phyloP scores from a whole-genome alignment of 129 eudicot genomes.

The Escallonia herrerae region DNA sequence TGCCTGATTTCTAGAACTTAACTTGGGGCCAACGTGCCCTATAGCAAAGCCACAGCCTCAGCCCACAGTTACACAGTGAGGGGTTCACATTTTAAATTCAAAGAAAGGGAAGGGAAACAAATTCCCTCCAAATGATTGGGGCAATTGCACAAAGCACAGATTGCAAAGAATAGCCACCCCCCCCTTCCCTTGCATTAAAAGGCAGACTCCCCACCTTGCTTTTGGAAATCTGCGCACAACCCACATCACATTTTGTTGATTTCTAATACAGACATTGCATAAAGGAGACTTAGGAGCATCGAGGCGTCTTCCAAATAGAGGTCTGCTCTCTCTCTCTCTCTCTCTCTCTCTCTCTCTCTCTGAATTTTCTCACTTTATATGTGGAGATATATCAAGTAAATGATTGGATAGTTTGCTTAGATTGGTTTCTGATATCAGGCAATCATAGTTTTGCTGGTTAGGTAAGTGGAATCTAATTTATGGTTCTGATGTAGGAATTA shows the following conservation, averaged over 20 bases:
- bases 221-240: no score
- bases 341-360: background rate
- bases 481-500: background rate
- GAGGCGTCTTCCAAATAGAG: no score
- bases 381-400: background rate
- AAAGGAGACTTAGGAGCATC: no score
- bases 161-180: background rate
- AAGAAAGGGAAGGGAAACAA: constrained; percentile 33
- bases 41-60: no score
- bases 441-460: background rate
- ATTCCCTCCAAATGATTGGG: constrained; percentile 63
- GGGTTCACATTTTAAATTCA: background rate
- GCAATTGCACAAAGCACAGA: background rate
- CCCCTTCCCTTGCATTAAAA: background rate
- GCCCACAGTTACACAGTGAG: no score
- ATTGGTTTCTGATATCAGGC: background rate
- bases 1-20: no score
- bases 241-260: no score
- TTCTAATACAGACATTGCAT: no score
- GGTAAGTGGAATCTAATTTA: background rate
- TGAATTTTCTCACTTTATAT: background rate
- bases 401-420: background rate
- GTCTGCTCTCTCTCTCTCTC: background rate
- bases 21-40: no score
- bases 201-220: no score